Base-by-base conservation (phyloP, 1,139 yeast species). In the Geotrichum restrictum region DNA sequence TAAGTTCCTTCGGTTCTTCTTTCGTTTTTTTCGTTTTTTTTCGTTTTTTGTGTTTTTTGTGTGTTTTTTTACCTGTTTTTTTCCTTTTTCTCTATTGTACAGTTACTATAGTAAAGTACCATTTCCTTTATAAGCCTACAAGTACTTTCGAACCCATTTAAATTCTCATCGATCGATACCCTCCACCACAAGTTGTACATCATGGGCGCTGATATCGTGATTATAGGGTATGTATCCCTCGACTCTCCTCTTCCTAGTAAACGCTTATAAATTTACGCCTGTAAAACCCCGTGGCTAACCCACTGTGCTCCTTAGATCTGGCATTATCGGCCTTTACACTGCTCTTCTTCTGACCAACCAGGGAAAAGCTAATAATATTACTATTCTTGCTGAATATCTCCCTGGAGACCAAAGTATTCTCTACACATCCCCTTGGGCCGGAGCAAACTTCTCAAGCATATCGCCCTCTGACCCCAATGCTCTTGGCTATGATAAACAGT, bases 351-450 rank as follows among this genome's bases (percentile, higher is more conserved):
- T 81, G 31, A 71, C 76, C 21, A 70, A 72, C n/a, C 74, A 75
- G 1, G 75, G 78, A 7, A 57, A 69, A 5, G 78, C 80, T 0
- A 54, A 65, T 3, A 71, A 78, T n/a, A 76, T 85, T 57, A 74
- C 80, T 2, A 75, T 85, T 6, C 61, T 82, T 19, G 91, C 86
- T 2, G 79, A 82, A 61, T 77, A 74, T 59, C 65, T 83, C 48
- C 93, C 94, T 1, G 94, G 93, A 3, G 94, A 86, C 62, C 82
- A 79, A 59, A 79, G 87, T 3, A 77, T 78, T 56, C 73, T 78
- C 50, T 86, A 82, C 64, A 82, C 94, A 1, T 83, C 89, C 0
- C 94, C 94, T 1, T 83, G 84, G 77, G 91, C 91, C 0, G 73
- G 73, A 1, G 73, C 67, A 11, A 80, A 81, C 66, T 82, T 83